Evolutionary conservation across 768 basidiomycete species (phyloP), one percentile per base, ranked within the genome.

Genomic region (Naganishia vaughanmartiniae): DNA sequence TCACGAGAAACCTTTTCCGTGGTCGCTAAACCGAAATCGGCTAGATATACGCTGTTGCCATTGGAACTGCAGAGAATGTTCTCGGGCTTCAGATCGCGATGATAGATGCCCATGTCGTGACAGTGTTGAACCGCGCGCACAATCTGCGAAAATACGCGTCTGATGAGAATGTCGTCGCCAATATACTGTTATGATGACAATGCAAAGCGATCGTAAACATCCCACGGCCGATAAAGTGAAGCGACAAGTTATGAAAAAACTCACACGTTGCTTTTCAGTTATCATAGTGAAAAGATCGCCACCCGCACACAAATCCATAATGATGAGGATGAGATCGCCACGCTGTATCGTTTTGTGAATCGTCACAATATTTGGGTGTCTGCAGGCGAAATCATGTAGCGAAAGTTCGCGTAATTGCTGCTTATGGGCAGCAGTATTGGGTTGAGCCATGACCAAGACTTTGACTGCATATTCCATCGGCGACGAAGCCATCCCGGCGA

Each of bases 71-170:
- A 94, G 55, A 97, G 84, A 69, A 96, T 87, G 80, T 84, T 77
- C 58, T 99, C 95, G 5, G 95, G 95, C 84, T 98, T 99, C 78
- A 99, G 84, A 80, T 98, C 95, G 54, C 95, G 90, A 80, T 98
- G 95, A 83, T 91, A 95, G 76, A 99, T 92, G 54, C 91, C 91
- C 57, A 90, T 84, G 24, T 87, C 86, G 81, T 99, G 95, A 81
- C 92, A 93, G 81, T 93, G 90, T 75, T 92, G 89, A 77, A 97
- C 90, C 7, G 92, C 91, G 76, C 95, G 92, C 74, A 97, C 84
- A 74, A 99, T 86, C 81, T 99, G 95, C 68, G 93, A 84, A 83
- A 97, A 98, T 73, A 95, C 89, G 72, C 88, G 85, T 78, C 89
- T 91, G 83, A 97, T 94, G 69, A 95, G 85, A 28, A 83, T 82